Percentiles rank a stretch among this genome's conserved stretches.
These are phyloP conservation scores for Xylariales sp. DNA, from an alignment of 2,329 filamentous ascomycete genomes.

Conservation along the genomic window DNA sequence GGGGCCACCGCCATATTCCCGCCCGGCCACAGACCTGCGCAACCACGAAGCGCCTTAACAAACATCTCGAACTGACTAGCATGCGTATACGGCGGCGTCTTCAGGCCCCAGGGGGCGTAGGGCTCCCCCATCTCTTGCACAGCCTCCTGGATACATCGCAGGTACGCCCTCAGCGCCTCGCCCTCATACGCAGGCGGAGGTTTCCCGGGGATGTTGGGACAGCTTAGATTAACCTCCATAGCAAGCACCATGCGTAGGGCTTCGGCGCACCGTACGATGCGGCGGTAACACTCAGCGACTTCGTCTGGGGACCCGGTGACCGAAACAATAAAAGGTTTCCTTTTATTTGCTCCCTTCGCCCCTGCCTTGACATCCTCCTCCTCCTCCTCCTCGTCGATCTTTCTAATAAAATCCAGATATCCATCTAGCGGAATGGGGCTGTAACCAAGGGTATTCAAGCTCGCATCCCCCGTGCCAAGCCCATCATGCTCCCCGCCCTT, in stretches of 20 bases:
- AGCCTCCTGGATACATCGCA: constrained; percentile 52
- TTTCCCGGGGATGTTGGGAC: constrained; percentile 76
- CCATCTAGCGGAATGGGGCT: constrained; percentile 69
- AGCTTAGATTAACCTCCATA: constrained; percentile 82
- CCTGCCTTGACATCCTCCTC: constrained; percentile 41
- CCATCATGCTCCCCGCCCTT: constrained; percentile 33
- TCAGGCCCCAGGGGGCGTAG: constrained; percentile 69
- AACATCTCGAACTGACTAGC: constrained; percentile 71
- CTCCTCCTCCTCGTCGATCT: constrained; percentile 53
- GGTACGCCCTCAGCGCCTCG: constrained; percentile 63
- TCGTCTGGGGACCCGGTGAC: constrained; percentile 74
- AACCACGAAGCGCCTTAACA: constrained; percentile 59
- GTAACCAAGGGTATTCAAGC: constrained; percentile 80
- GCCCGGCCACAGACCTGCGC: not conserved
- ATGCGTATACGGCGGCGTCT: constrained; percentile 82
- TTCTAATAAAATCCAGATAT: constrained; percentile 61
- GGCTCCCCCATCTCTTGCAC: constrained; percentile 48
- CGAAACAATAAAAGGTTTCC: constrained; percentile 75
- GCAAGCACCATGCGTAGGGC: constrained; percentile 61
- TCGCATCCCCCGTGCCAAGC: constrained; percentile 53
- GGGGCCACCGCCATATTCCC: constrained; percentile 51
- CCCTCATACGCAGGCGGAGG: constrained; percentile 78
- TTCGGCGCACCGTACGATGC: constrained; percentile 56
- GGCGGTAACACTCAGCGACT: constrained; percentile 65
- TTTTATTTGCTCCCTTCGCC: constrained; percentile 25